Percentiles rank a stretch among this genome's conserved stretches.
Conservation (phyloP, 768 basidiomycete genomes). For the Boletellus sp. region DNA sequence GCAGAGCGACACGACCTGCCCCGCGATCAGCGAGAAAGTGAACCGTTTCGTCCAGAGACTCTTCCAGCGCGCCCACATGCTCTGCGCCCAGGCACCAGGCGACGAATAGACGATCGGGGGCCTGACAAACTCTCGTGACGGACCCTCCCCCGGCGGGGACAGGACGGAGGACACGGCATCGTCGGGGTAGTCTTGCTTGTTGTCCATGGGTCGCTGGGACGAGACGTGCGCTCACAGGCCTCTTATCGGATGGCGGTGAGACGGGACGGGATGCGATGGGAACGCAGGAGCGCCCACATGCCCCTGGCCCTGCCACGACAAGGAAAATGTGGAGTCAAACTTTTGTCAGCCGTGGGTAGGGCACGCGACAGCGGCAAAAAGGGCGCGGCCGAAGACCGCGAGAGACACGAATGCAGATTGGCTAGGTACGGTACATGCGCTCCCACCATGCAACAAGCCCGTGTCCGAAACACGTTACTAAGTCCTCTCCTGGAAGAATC, state of each 20-base stretch:
- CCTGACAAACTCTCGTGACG: constrained; percentile 22
- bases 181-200: constrained; percentile 21
- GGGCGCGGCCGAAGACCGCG: too few relatives aligned
- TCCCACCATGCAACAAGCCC: too few relatives aligned
- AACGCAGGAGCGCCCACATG: not conserved
- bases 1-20: constrained; percentile 81
- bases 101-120: constrained; percentile 71
- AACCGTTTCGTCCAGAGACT: constrained; percentile 81
- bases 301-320: not conserved
- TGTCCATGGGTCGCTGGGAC: constrained; percentile 21
- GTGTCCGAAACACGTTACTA: constrained; percentile 21
- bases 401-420: not conserved
- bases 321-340: constrained; percentile 8
- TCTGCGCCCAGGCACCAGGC: constrained; percentile 45
- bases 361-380: too few relatives aligned
- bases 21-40: constrained; percentile 63
- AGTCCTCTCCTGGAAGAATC: constrained; percentile 86
- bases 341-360: constrained; percentile 6
- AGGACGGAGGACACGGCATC: constrained; percentile 1
- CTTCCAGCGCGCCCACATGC: constrained; percentile 56
- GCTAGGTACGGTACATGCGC: not conserved
- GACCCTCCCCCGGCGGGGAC: not conserved
- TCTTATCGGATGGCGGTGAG: constrained; percentile 14
- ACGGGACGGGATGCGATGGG: constrained; percentile 1
- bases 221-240: not conserved